Evolutionary conservation across 2,329 filamentous ascomycete genomes (phyloP), one percentile per base, ranked within the genome.

Genomic region (Phoma sp.): DNA sequence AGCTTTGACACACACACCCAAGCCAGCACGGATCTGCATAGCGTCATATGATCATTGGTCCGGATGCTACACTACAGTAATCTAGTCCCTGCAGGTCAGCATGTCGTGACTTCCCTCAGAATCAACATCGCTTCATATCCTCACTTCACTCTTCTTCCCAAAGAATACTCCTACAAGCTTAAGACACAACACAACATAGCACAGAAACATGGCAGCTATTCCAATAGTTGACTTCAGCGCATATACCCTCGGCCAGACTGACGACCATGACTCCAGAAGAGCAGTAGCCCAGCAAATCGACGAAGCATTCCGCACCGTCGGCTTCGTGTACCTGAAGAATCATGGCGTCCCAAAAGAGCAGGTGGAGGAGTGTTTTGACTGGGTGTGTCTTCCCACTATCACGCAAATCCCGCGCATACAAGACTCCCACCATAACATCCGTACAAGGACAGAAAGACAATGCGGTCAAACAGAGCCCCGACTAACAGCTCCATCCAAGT

Each of bases 321-420:
- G 77, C 2, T 79, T 79, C 53, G 76, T 78, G 33, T 77, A 78
- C 52, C 62, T 79, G 25, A 68, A 62, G 46, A 75, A 76, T 39
- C 74, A 78, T 49, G 74, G 73, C 2, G 57, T 79, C 0, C 48
- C 60, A 3, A 61, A 63, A 32, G 61, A 70, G 25, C 53, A 59
- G 29, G 62, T 77, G 1, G 61, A 68, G 9, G 52, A 69, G 36
- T 64, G 59, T 27, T 73, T 73, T 45, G 46, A 52, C 9, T 71
- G 66, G 69, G 69, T 70, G 51, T 33, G 32, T 33, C 10, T n/a
- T 33, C 7, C 6, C 27, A 29, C 3, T 9, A 29, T 29, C 6
- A 2, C 9, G 9, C 27, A 29, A 18, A 18, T 18, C 18, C 18
- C 18, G 18, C 18, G 18, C 18, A 18, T 18, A 18, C 18, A 18